Conservation (phyloP, 257 asterid genomes). For the Primulina eburnea region DNA sequence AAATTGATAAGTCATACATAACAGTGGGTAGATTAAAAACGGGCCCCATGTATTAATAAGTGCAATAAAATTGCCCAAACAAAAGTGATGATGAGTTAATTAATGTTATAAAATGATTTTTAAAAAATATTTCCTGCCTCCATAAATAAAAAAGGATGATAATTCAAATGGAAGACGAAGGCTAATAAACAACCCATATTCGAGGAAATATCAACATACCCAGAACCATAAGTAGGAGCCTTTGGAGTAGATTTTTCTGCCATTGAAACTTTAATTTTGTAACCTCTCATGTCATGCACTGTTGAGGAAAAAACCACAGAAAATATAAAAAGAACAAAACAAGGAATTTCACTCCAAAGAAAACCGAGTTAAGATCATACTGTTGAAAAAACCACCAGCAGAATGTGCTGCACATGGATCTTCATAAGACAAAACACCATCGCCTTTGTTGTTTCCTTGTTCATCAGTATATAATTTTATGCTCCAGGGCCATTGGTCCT, state of each 20-base stretch:
- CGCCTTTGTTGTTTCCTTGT: constrained; percentile 95
- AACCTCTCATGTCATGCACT: constrained; percentile 83
- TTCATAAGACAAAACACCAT: constrained; percentile 92
- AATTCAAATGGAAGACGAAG: not conserved
- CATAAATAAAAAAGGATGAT: not conserved
- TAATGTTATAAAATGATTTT: not conserved
- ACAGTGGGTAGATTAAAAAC: not conserved
- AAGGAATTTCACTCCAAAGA: constrained; percentile 1
- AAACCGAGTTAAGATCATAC: constrained; percentile 39
- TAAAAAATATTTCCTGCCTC: not conserved
- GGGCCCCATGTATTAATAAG: not conserved
- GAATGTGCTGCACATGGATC: constrained; percentile 99
- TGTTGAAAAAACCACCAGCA: constrained; percentile 92
- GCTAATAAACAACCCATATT: not conserved
- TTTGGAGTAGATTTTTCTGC: constrained; percentile 98
- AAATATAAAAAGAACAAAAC: constrained; percentile 1
- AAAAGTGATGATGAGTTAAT: not conserved
- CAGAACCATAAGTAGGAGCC: constrained; percentile 70
- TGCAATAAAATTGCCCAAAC: not conserved
- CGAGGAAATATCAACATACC: constrained; percentile 42
- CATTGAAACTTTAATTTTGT: constrained; percentile 80
- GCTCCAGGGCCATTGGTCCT: constrained; percentile 99
- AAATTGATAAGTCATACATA: too few species aligned
- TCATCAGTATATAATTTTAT: constrained; percentile 93
- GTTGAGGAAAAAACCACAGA: constrained; percentile 21